These are phyloP conservation scores for Kwoniella newhampshirensis DNA, from an alignment of 768 basidiomycete genomes.

Conservation along the genomic window DNA sequence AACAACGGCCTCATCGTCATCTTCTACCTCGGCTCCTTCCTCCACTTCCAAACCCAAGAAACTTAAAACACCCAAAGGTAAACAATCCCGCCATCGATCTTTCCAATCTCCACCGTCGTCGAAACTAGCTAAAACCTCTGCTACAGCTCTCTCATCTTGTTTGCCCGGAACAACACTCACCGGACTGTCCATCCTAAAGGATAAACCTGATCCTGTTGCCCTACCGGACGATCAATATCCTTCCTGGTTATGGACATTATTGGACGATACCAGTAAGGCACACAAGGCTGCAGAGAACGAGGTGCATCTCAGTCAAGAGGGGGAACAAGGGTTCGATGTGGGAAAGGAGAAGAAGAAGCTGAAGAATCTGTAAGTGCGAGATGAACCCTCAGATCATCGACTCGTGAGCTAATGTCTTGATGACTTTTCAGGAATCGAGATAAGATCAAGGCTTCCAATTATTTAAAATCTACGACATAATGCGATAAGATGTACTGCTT, in stretches of 20 bases:
- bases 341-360: slow-evolving; percentile 45
- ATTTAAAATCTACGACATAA: slow-evolving; percentile 65
- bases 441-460: slow-evolving; percentile 75
- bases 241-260: slow-evolving; percentile 79
- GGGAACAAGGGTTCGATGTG: slow-evolving; percentile 30
- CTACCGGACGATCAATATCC: slow-evolving; percentile 81
- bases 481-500: background rate
- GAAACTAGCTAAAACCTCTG: no score
- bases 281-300: slow-evolving; percentile 20
- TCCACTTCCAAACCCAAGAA: slow-evolving; percentile 10
- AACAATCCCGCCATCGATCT: no score
- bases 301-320: slow-evolving; percentile 11
- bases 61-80: slow-evolving; percentile 16
- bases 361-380: slow-evolving; percentile 39
- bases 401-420: slow-evolving; percentile 1
- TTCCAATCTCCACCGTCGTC: no score
- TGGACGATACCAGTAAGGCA: slow-evolving; percentile 53
- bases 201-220: slow-evolving; percentile 72
- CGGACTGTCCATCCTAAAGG: slow-evolving; percentile 82
- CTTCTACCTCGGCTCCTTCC: slow-evolving; percentile 16
- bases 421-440: slow-evolving; percentile 55
- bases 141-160: slow-evolving; percentile 43
- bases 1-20: slow-evolving; percentile 10
- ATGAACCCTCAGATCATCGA: background rate
- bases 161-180: slow-evolving; percentile 69